These are phyloP conservation scores for Paramecium primaurelia DNA, from an alignment of 73 alveolate species.

Conservation along the genomic window DNA sequence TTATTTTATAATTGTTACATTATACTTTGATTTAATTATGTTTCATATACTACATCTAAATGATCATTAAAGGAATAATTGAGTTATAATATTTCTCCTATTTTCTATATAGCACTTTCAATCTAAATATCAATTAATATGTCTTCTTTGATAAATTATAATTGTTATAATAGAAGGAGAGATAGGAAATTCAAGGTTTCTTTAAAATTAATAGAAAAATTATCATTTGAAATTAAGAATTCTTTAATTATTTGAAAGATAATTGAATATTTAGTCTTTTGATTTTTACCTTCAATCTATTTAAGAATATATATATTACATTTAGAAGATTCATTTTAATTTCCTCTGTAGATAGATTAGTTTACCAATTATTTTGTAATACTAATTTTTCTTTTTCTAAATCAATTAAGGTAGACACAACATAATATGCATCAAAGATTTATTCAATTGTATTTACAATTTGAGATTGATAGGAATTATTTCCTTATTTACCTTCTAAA, in stretches of 20 bases:
- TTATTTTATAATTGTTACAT: neutral
- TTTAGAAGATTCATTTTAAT: neutral
- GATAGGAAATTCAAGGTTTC: neutral
- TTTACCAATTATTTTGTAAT: neutral
- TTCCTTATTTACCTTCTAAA: neutral
- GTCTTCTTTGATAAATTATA: neutral
- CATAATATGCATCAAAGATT: neutral
- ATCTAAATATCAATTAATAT: neutral
- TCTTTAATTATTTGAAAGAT: neutral
- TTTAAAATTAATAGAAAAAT: neutral
- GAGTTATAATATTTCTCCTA: neutral
- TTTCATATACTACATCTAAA: neutral
- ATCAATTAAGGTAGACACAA: neutral
- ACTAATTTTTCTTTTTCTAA: neutral
- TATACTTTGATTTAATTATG: neutral
- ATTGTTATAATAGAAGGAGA: neutral
- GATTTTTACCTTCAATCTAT: neutral
- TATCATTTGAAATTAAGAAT: neutral
- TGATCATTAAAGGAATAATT: neutral
- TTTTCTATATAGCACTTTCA: neutral
- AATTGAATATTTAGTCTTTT: neutral
- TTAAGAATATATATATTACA: neutral
- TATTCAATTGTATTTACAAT: neutral
- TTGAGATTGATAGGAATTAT: neutral
- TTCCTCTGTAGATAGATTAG: neutral